Conservation (phyloP, 139 green algal species). For the Chlamydomonas incerta region DNA sequence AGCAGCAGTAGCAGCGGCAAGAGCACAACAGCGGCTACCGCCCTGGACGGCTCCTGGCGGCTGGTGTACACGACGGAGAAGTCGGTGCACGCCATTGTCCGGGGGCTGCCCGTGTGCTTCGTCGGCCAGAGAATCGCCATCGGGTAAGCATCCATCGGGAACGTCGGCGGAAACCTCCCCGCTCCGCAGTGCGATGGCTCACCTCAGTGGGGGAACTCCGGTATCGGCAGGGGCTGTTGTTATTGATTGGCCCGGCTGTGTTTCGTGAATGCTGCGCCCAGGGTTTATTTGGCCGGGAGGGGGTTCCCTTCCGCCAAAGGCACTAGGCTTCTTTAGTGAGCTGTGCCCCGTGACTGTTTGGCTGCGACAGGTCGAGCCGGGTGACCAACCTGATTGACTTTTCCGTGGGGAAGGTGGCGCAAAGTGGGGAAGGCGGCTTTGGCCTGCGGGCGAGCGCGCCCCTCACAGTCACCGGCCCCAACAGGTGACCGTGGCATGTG, state of each 20-base stretch:
- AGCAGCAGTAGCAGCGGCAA: no score
- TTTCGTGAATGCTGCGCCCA: no score
- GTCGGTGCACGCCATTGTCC: background rate
- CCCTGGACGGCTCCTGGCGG: background rate
- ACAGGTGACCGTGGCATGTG: background rate
- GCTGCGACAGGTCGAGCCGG: background rate
- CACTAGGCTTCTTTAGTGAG: background rate
- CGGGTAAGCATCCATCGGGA: no score
- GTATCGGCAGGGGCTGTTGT: background rate
- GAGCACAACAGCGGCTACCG: background rate
- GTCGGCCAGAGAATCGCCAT: background rate
- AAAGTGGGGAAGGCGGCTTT: background rate
- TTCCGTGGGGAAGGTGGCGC: background rate
- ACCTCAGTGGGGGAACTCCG: background rate
- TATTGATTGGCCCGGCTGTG: background rate
- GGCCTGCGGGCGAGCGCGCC: background rate
- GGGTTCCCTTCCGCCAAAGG: no score
- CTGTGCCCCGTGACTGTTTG: background rate
- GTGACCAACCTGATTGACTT: constrained; percentile 8
- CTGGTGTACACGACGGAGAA: constrained; percentile 19
- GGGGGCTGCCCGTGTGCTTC: background rate
- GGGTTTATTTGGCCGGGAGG: no score
- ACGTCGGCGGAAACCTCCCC: no score
- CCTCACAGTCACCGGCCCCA: background rate
- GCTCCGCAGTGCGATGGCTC: no score